Evolutionary conservation across 257 asterid genomes (phyloP).

Genomic region (Solanum dulcamara): DNA sequence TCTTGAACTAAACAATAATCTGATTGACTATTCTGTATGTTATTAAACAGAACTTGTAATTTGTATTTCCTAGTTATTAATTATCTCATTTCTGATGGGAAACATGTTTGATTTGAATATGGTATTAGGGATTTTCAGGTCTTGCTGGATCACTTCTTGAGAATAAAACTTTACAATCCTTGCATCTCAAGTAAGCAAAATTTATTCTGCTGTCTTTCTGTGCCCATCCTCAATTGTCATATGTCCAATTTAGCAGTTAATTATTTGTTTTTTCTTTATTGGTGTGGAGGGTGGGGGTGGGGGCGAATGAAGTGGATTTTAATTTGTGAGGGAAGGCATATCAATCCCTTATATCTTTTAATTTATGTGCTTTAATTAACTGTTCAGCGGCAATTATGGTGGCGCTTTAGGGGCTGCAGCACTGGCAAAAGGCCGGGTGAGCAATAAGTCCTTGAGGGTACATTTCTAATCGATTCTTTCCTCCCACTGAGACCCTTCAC

Average conservation of each 20-base stretch:
- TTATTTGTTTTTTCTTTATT: neutral
- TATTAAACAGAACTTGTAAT: neutral
- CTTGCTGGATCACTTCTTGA: constrained; percentile 90
- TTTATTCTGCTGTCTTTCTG: neutral
- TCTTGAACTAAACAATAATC: constrained; percentile 83
- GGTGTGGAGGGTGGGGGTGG: neutral
- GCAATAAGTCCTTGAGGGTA: constrained; percentile 86
- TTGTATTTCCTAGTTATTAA: neutral
- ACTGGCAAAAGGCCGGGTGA: constrained; percentile 85
- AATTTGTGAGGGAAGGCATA: neutral
- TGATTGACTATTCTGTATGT: constrained; percentile 93
- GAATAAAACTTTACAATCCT: constrained; percentile 56
- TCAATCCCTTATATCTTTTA: neutral
- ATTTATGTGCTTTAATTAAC: neutral
- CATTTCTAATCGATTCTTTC: neutral
- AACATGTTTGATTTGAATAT: constrained; percentile 35
- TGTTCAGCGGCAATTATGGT: constrained; percentile 83
- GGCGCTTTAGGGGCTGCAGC: constrained; percentile 96
- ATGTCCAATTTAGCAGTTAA: neutral
- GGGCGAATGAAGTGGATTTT: neutral
- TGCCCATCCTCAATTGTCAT: neutral
- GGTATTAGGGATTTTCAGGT: constrained; percentile 99
- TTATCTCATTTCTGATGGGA: neutral
- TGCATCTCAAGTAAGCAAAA: constrained; percentile 62
- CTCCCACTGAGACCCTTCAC: neutral